phyloP scores from a whole-genome alignment of 129 eudicot species.

The Calendula officinalis region DNA sequence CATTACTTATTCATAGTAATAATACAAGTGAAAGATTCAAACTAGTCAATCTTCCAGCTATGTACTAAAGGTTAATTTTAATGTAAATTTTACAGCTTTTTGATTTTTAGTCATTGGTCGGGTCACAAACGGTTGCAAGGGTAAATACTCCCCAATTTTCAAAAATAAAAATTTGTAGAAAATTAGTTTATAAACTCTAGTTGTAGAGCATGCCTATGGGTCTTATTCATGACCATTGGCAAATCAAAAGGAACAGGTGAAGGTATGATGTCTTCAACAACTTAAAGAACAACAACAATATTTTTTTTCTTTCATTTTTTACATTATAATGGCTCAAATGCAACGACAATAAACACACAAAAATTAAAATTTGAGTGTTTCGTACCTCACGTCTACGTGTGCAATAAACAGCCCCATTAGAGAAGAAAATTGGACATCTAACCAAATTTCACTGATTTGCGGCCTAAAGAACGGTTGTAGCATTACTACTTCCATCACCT shows the following conservation, averaged over 20 bases:
- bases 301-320: no score
- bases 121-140: no score
- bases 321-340: background rate
- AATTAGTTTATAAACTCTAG: constrained; percentile 89
- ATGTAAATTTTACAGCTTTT: no score
- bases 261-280: constrained; percentile 74
- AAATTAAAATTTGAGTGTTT: background rate
- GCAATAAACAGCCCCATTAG: constrained; percentile 95
- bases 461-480: constrained; percentile 99
- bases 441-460: constrained; percentile 98
- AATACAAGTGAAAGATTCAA: no score
- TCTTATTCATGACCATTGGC: constrained; percentile 95
- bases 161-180: no score
- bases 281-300: constrained; percentile 49
- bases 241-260: constrained; percentile 60
- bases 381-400: constrained; percentile 99
- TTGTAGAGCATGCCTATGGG: constrained; percentile 95
- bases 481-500: no score
- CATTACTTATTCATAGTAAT: no score
- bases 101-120: no score
- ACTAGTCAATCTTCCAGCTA: no score
- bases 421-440: constrained; percentile 95
- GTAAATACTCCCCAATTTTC: no score
- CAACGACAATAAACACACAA: background rate
- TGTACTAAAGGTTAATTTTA: no score